phyloP scores from a whole-genome alignment of 2,329 filamentous ascomycete genomes.

The Chaetomium strumarium region DNA sequence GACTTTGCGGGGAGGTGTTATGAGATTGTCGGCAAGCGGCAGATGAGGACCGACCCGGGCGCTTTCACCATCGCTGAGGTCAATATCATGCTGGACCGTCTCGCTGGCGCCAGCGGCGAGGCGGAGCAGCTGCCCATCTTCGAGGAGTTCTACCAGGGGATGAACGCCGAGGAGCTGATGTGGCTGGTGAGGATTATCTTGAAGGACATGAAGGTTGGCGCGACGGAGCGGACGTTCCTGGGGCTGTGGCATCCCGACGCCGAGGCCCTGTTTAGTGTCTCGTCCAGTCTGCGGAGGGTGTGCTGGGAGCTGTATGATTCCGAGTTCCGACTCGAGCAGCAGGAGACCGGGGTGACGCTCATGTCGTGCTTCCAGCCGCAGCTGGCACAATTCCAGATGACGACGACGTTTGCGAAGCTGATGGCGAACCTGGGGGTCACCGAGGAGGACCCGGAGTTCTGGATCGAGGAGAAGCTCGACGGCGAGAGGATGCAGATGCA shows the following conservation, averaged over 20 bases:
- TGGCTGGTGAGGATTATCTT: conserved; percentile 94
- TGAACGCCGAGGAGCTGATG: conserved; percentile 89
- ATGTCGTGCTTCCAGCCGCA: conserved; percentile 98
- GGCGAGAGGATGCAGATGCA: conserved; percentile 97
- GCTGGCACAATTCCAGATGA: conserved; percentile 84
- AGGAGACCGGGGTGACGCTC: conserved; percentile 67
- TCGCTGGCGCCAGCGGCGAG: conserved; percentile 72
- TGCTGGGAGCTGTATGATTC: conserved; percentile 90
- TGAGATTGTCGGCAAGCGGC: conserved; percentile 78
- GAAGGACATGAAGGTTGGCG: conserved; percentile 66
- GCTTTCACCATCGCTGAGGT: conserved; percentile 84
- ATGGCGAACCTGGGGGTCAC: conserved; percentile 60
- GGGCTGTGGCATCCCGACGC: conserved; percentile 76
- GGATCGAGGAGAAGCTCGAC: conserved; percentile 97
- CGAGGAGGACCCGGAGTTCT: conserved; percentile 71
- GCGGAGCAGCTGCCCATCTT: conserved; percentile 79
- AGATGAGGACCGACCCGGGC: conserved; percentile 66
- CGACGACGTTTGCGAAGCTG: conserved; percentile 71
- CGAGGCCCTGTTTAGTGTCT: conserved; percentile 78
- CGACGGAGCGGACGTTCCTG: conserved; percentile 84
- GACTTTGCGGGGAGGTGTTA: conserved; percentile 90
- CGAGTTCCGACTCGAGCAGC: conserved; percentile 63
- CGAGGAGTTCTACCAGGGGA: conserved; percentile 75
- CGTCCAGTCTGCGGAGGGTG: conserved; percentile 80
- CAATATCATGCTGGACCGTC: conserved; percentile 74